Evolutionary conservation across 176 grass and related monocot genomes (phyloP), one percentile per base, ranked within the genome.

Genomic region (Triticum timopheevii): DNA sequence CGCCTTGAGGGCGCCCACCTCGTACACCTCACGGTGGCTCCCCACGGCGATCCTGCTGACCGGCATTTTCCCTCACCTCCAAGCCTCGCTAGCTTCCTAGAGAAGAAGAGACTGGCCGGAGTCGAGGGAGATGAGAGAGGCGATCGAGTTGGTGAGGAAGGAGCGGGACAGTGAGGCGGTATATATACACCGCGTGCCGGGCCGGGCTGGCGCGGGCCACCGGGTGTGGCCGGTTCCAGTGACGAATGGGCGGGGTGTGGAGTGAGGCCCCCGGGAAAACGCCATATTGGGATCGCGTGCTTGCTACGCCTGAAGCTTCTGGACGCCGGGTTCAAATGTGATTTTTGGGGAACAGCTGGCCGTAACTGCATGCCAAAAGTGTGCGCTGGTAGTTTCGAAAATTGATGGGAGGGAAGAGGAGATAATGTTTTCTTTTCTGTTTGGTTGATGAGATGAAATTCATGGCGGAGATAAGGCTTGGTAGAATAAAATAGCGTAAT

Each of bases 1-100:
- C 61, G 97, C 94, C 87, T 92, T 99, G 80, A 99, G 94, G 33
- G 90, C 94, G 33, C 83, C 87, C 31, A 89, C 85, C 70, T 96
- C 94, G 87, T 73, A 85, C 87, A 91, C 87, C 83, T 99, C 97
- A 33, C 90, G 91, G 69, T 25, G 66, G 15, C 11, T 90, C 9
- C 97, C 97, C 28, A 94, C 77, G 79, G 97, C 94, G 87, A 99
- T 94, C 28, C 69, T 87, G 24, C 16, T 65, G 70, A 99, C 94
- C 80, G 97, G 89, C 97, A 99, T 99, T 86, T 87, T 84, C 36
- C 0, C 61, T 13, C 84, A 63, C 38, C 33, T 30, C 5, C 72
- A 31, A 64, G 50, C 7, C 73, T 66, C 2, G 25, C 47, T 16
- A 4, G 13, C 49, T 58, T 0, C 3, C 15, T 34, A 9, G 65